Evolutionary conservation across 257 asterid species (phyloP).

Genomic region (Solanum sparsipilum): DNA sequence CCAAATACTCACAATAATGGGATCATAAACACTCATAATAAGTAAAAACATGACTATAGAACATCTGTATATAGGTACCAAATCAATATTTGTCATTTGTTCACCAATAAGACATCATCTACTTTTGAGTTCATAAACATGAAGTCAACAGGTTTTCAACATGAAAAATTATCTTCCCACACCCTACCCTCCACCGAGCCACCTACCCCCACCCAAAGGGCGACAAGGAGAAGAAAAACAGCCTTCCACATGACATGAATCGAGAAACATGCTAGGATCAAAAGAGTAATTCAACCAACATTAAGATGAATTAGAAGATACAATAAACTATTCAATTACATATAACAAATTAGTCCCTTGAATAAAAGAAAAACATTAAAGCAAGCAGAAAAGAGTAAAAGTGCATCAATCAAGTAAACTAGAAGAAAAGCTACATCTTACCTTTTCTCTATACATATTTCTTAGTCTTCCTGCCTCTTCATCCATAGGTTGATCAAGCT

Average conservation of each 20-base stretch:
- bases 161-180: background rate
- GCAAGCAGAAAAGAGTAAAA: background rate
- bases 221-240: background rate
- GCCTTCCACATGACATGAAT: background rate
- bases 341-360: background rate
- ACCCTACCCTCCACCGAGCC: background rate
- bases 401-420: background rate
- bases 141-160: background rate
- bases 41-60: background rate
- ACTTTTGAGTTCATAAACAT: background rate
- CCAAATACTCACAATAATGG: background rate
- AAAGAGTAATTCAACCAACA: background rate
- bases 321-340: background rate
- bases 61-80: background rate
- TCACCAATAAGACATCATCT: background rate
- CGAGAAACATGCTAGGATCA: background rate
- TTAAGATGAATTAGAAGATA: background rate
- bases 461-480: conserved; percentile 92
- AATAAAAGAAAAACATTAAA: background rate
- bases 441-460: conserved; percentile 88
- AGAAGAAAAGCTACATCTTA: background rate
- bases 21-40: background rate
- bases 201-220: background rate
- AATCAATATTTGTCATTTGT: background rate
- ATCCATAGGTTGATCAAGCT: conserved; percentile 97